Conservation (phyloP, 2,329 filamentous ascomycete species). For the Xylaria sp. region DNA sequence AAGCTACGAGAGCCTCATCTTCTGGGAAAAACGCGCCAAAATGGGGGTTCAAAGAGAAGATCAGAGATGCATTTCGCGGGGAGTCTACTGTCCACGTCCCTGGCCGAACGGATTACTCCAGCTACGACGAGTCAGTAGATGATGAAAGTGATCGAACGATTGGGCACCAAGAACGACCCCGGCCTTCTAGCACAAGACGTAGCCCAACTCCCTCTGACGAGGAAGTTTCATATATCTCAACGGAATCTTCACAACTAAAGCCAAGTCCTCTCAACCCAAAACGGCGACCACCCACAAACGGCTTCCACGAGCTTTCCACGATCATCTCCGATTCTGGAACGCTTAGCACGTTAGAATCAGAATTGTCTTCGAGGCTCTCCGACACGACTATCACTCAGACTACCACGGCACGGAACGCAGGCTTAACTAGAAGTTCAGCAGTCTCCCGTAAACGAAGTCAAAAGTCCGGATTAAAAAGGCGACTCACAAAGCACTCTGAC, state of each 20-base stretch:
- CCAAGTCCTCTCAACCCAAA: slow-evolving; percentile 41
- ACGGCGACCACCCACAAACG: slow-evolving; percentile 63
- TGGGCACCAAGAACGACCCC: slow-evolving; percentile 47
- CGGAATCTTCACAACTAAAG: slow-evolving; percentile 45
- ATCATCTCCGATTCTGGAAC: slow-evolving; percentile 64
- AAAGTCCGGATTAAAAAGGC: slow-evolving; percentile 71
- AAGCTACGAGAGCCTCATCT: slow-evolving; percentile 63
- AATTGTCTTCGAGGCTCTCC: slow-evolving; percentile 62
- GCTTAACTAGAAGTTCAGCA: slow-evolving; percentile 59
- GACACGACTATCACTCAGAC: slow-evolving; percentile 66
- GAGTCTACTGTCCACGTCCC: slow-evolving; percentile 64
- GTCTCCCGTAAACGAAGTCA: slow-evolving; percentile 60
- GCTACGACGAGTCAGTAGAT: slow-evolving; percentile 56
- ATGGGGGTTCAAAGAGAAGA: slow-evolving; percentile 65
- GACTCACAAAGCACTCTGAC: slow-evolving; percentile 91
- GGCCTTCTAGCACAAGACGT: slow-evolving; percentile 50
- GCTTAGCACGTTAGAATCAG: slow-evolving; percentile 59
- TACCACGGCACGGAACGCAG: slow-evolving; percentile 64
- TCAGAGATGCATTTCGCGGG: slow-evolving; percentile 72
- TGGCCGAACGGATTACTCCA: slow-evolving; percentile 61
- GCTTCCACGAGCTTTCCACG: slow-evolving; percentile 66
- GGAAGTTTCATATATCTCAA: slow-evolving; percentile 48
- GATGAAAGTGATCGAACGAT: slow-evolving; percentile 46
- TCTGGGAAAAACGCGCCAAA: slow-evolving; percentile 61
- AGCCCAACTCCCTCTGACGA: slow-evolving; percentile 51